A percentile compares a stretch with the other conserved stretches of the same genome.
These are phyloP conservation scores for Ramalina peruviana DNA, from an alignment of 495 filamentous ascomycete genomes.

Conservation along the genomic window DNA sequence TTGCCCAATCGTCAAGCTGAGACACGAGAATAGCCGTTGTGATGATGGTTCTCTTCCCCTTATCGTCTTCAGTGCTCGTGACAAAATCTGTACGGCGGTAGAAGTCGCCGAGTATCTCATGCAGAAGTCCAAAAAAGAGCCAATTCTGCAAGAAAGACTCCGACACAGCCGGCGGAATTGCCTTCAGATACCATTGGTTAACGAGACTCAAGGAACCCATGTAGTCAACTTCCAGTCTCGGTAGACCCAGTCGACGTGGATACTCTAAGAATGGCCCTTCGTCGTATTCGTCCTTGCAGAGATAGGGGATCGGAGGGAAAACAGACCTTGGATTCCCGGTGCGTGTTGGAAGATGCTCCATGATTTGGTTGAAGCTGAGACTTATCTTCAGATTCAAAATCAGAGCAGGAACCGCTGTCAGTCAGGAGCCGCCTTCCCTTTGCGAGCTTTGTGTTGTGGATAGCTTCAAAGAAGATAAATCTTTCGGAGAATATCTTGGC, in stretches of 20 bases:
- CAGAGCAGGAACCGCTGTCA: no score
- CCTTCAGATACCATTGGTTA: neutral
- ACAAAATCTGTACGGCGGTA: constrained; percentile 5
- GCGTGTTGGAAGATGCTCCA: constrained; percentile 2
- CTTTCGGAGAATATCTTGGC: no score
- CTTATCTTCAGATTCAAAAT: no score
- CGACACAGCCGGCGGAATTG: neutral
- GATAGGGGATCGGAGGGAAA: neutral
- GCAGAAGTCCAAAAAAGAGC: constrained; percentile 9
- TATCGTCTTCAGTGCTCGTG: neutral
- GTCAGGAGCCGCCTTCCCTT: no score
- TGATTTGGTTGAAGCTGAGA: neutral
- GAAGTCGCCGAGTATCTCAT: constrained; percentile 1
- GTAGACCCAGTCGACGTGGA: neutral
- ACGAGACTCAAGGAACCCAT: neutral
- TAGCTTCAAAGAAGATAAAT: no score
- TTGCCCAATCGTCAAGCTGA: neutral
- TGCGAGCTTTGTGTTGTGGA: no score
- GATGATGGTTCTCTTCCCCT: neutral
- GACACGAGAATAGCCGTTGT: constrained; percentile 2
- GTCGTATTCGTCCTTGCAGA: neutral
- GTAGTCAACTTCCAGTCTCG: neutral
- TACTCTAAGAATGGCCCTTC: neutral
- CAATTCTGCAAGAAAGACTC: constrained; percentile 6
- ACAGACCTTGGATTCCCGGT: neutral